Evolutionary conservation across 139 green algal genomes (phyloP), one percentile per base, ranked within the genome.

Genomic region (Chlorella vulgaris): DNA sequence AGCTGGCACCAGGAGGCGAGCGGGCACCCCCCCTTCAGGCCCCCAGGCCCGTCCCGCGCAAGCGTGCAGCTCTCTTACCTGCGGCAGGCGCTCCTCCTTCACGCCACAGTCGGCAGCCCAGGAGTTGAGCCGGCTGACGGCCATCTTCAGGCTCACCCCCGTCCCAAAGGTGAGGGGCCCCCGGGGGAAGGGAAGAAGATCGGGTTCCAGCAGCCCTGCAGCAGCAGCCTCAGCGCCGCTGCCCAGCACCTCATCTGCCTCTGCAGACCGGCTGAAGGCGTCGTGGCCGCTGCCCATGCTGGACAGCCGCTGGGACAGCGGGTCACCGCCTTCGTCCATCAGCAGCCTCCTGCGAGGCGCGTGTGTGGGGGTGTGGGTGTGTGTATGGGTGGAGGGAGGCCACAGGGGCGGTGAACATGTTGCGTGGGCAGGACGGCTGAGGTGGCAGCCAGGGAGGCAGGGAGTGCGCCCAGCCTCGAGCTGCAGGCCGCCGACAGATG

Each of bases 121-220:
- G 47, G 84, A 47, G 10, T 71, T 74, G 68, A 87, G 84, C 7
- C 68, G 65, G 74, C 85, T 88, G n/a, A 91, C 86, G 4, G 88
- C 87, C 90, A 95, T 91, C 87, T 95, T 95, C 8, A 96, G 81
- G 24, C 83, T 78, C 76, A 96, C 90, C 50, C 92, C 92, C 43
- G 86, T 87, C 29, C 88, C 86, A 74, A 94, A 96, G 4, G 86
- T 94, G 26, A 96, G 84, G 69, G 89, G 67, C 1, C 91, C 92
- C 2, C 86, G 58, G 26, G 43, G 78, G 76, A 94, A 95, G 35
- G 92, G 92, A 82, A 95, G 85, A 83, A 86, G 78, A 40, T 67
- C 62, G 18, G 90, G 81, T n/a, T 92, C 86, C 80, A 96, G 80
- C 81, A 68, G 53, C 53, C 51, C 73, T 10, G 28, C 73, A 2